A percentile compares a stretch with the other conserved stretches of the same genome.
phyloP scores from a whole-genome alignment of 208 protist species.

The Trypanosoma caninum region DNA sequence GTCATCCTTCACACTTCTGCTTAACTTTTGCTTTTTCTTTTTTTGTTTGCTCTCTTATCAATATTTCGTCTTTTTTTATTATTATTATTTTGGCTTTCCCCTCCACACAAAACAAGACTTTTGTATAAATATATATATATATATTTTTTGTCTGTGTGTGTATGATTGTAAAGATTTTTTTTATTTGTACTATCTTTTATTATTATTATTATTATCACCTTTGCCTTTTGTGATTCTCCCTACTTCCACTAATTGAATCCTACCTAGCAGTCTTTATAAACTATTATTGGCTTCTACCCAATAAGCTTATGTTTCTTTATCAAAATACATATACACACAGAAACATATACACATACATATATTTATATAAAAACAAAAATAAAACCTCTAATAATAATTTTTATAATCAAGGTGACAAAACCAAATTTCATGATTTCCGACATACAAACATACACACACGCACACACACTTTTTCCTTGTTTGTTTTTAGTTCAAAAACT shows the following conservation, averaged over 20 bases:
- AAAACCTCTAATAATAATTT: not conserved
- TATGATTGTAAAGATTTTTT: not conserved
- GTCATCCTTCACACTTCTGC: constrained; percentile 10
- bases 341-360: too few relatives aligned
- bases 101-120: not conserved
- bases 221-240: too few relatives aligned
- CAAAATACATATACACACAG: too few relatives aligned
- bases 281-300: not conserved
- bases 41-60: not conserved
- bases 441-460: too few relatives aligned
- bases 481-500: too few relatives aligned
- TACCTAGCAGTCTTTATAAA: too few relatives aligned
- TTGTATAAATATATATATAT: not conserved
- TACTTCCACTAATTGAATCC: too few relatives aligned
- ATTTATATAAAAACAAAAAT: not conserved
- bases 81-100: not conserved
- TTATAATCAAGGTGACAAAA: too few relatives aligned
- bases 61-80: not conserved
- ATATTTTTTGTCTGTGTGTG: not conserved
- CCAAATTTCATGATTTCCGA: too few relatives aligned
- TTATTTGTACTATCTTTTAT: not conserved
- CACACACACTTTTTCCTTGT: too few relatives aligned
- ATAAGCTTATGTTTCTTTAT: not conserved
- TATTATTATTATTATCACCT: not conserved
- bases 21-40: constrained; percentile 1